Conservation (phyloP, 2,329 filamentous ascomycete genomes). For the Talaromyces funiculosus region DNA sequence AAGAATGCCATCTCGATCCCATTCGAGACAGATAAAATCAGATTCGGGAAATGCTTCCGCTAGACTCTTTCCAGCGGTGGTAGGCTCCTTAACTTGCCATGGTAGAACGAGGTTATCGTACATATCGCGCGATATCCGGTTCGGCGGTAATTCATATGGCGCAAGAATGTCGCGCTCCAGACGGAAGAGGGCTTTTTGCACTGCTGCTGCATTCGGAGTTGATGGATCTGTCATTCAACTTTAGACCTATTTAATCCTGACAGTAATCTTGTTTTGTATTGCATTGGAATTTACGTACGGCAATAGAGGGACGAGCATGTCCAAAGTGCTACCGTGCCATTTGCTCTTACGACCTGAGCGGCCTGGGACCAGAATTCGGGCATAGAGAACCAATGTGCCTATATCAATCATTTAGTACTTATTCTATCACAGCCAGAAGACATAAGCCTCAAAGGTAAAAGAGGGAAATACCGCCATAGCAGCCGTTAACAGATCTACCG, state of each 20-base stretch:
- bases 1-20: slow-evolving; percentile 29
- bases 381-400: slow-evolving; percentile 56
- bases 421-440: not conserved
- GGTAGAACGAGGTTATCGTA: slow-evolving; percentile 44
- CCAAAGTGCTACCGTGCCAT: slow-evolving; percentile 54
- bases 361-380: slow-evolving; percentile 46
- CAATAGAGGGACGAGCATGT: slow-evolving; percentile 19
- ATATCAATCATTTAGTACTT: not conserved
- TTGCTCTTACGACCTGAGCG: slow-evolving; percentile 43
- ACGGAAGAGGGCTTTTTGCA: slow-evolving; percentile 40
- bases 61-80: not conserved
- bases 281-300: slow-evolving; percentile 6
- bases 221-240: slow-evolving; percentile 19
- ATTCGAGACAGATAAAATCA: slow-evolving; percentile 40
- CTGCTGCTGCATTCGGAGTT: slow-evolving; percentile 36
- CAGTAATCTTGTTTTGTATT: not conserved
- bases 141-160: slow-evolving; percentile 41
- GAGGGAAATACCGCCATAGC: slow-evolving; percentile 36
- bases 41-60: slow-evolving; percentile 36
- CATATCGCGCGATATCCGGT: slow-evolving; percentile 33
- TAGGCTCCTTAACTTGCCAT: not conserved
- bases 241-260: no score
- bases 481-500: slow-evolving; percentile 47
- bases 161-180: slow-evolving; percentile 34
- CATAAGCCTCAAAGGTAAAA: not conserved